These are phyloP conservation scores for Plasmopara muralis DNA, from an alignment of 352 stramenopile genomes.

Conservation along the genomic window DNA sequence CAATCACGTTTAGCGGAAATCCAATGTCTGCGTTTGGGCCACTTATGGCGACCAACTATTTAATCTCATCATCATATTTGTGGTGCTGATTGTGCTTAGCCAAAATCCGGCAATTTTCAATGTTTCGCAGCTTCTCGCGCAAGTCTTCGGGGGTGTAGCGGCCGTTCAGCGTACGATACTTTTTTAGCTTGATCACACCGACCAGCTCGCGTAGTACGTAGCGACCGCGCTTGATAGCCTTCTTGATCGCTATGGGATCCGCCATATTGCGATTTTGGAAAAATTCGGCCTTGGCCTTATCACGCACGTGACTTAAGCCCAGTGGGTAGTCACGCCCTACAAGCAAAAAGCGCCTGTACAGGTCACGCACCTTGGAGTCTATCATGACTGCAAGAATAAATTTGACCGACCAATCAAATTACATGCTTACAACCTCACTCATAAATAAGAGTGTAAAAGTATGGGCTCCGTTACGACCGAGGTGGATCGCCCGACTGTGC, in stretches of 20 bases:
- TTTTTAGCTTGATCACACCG: slow-evolving; percentile 96
- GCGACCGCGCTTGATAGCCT: slow-evolving; percentile 88
- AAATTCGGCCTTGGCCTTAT: slow-evolving; percentile 89
- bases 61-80: no score
- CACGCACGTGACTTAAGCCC: slow-evolving; percentile 87
- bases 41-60: no score
- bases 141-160: slow-evolving; percentile 86
- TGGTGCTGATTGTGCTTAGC: slow-evolving; percentile 9
- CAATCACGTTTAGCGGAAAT: no score
- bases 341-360: slow-evolving; percentile 93
- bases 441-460: background rate
- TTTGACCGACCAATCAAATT: slow-evolving; percentile 12
- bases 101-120: slow-evolving; percentile 32
- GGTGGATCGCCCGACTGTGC: background rate
- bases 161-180: slow-evolving; percentile 93
- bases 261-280: slow-evolving; percentile 75
- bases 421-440: slow-evolving; percentile 1
- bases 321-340: slow-evolving; percentile 94
- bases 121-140: slow-evolving; percentile 49
- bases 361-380: slow-evolving; percentile 90
- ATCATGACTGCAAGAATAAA: slow-evolving; percentile 40
- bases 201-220: slow-evolving; percentile 95
- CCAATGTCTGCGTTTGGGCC: no score
- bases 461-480: background rate
- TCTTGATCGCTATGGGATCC: slow-evolving; percentile 79